A percentile compares a stretch with the other conserved stretches of the same genome.
phyloP scores from a whole-genome alignment of 225 moss, liverwort and hornwort species.

The Bryum argenteum region DNA sequence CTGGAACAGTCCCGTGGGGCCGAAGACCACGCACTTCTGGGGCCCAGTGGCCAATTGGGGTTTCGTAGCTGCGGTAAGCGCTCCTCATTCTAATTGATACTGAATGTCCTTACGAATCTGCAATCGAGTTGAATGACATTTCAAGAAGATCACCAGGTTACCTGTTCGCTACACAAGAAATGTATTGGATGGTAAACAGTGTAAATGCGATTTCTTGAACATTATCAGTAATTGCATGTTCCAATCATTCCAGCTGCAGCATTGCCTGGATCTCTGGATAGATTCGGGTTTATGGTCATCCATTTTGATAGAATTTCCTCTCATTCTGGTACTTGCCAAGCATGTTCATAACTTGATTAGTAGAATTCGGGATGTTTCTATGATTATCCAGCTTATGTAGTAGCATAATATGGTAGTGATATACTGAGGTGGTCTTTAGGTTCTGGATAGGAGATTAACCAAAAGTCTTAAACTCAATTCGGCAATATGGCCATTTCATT shows the following conservation, averaged over 20 bases:
- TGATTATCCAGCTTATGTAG: too few species aligned
- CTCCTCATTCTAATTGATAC: constrained; percentile 8
- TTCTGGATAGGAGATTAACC: too few species aligned
- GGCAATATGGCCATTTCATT: too few species aligned
- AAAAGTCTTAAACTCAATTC: too few species aligned
- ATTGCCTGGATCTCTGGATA: too few species aligned
- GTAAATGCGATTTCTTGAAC: background rate
- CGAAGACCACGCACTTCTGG: constrained; percentile 99
- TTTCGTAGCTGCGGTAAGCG: constrained; percentile 87
- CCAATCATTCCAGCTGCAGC: constrained; percentile 1
- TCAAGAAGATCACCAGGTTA: constrained; percentile 7
- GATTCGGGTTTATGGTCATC: too few species aligned
- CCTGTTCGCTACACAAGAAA: background rate
- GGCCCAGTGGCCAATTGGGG: constrained; percentile 99
- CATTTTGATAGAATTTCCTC: too few species aligned
- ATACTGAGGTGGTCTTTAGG: too few species aligned
- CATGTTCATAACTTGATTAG: too few species aligned
- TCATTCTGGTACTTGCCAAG: too few species aligned
- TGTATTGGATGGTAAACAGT: background rate
- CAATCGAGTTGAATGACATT: constrained; percentile 8
- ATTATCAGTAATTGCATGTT: background rate
- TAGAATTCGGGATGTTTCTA: too few species aligned
- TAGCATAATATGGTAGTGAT: too few species aligned
- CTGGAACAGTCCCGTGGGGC: constrained; percentile 98
- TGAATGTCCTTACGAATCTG: constrained; percentile 1